Percentiles rank a stretch among this genome's conserved stretches.
Conservation (phyloP, 306 rosid genomes). For the Sphenostylis stenocarpa region DNA sequence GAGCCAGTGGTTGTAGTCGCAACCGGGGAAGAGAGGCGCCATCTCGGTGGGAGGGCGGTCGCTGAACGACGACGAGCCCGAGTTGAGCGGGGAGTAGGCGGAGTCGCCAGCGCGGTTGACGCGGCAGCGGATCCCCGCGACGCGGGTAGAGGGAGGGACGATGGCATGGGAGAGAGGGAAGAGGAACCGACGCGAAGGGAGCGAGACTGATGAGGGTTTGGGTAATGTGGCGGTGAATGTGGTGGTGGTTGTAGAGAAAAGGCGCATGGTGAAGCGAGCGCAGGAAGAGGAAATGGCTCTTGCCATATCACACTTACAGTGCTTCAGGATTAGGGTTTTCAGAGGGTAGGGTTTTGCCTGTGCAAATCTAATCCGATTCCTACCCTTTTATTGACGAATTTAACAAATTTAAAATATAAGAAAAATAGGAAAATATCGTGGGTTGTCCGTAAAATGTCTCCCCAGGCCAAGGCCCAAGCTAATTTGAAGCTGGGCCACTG, state of each 20-base stretch:
- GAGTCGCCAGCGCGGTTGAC: slow-evolving; percentile 67
- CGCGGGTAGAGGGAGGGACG: slow-evolving; percentile 31
- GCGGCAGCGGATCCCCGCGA: slow-evolving; percentile 63
- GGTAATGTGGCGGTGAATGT: slow-evolving; percentile 1
- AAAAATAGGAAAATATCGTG: background rate
- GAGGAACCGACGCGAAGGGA: slow-evolving; percentile 8
- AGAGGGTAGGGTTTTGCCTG: background rate
- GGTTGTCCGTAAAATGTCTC: too few relatives aligned
- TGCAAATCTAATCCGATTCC: background rate
- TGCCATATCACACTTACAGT: slow-evolving; percentile 11
- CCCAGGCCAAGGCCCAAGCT: background rate
- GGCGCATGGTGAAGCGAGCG: slow-evolving; percentile 32
- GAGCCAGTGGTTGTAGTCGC: slow-evolving; percentile 97
- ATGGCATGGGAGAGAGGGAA: slow-evolving; percentile 48
- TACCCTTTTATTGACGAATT: background rate
- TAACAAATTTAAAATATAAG: background rate
- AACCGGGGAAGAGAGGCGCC: slow-evolving; percentile 97
- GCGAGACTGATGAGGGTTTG: background rate
- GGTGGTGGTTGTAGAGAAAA: slow-evolving; percentile 30
- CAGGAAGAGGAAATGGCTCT: slow-evolving; percentile 27
- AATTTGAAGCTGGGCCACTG: background rate
- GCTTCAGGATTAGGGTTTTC: background rate
- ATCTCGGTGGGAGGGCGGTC: slow-evolving; percentile 94
- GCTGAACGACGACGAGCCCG: slow-evolving; percentile 61
- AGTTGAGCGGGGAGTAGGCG: slow-evolving; percentile 81